Percentiles rank a stretch among this genome's conserved stretches.
phyloP scores from a whole-genome alignment of 192 early-diverging fungal genomes.

The Rhizophagus sp. region DNA sequence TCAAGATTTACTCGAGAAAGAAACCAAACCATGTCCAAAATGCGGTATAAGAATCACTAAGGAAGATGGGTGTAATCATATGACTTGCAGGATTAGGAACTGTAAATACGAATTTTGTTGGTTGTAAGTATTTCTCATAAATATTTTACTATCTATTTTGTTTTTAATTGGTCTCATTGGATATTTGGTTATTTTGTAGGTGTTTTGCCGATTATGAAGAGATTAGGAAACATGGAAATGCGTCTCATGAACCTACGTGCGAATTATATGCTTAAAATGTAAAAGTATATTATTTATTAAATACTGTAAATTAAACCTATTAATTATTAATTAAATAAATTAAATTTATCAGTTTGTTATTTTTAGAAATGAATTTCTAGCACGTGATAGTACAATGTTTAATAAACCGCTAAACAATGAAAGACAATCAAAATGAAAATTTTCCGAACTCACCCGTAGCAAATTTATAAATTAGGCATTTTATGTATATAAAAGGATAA shows the following conservation, averaged over 20 bases:
- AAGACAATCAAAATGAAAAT: no score
- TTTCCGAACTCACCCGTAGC: no score
- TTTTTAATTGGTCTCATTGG: background rate
- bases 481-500: no score
- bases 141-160: background rate
- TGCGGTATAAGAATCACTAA: conserved; percentile 14
- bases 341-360: no score
- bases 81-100: background rate
- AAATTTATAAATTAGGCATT: no score
- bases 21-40: conserved; percentile 26
- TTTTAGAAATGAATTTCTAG: no score
- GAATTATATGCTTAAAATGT: background rate
- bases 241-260: background rate
- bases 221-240: background rate
- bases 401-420: no score
- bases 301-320: no score
- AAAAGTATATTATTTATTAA: no score
- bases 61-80: conserved; percentile 22
- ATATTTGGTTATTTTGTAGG: background rate
- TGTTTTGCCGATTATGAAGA: background rate
- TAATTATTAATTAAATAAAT: no score
- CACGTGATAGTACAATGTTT: no score
- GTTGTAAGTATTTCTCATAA: background rate
- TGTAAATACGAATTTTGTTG: conserved; percentile 29
- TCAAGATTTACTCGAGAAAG: background rate